These are phyloP conservation scores for Tilletia walkeri DNA, from an alignment of 1,284 basidiomycete species.

Conservation along the genomic window DNA sequence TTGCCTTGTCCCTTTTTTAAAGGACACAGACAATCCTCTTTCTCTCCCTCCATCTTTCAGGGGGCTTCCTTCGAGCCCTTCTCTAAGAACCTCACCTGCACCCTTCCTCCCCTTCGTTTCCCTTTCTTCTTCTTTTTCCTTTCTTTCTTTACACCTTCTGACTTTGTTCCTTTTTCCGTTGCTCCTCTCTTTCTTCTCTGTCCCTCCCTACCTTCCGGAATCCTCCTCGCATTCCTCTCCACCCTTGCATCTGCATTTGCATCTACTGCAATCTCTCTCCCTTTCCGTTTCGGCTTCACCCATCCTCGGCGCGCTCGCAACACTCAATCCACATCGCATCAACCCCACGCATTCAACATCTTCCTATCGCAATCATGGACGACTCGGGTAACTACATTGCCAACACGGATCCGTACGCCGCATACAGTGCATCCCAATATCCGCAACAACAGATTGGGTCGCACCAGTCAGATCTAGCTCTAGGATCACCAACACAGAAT, in stretches of 20 bases:
- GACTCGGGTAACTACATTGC: constrained; percentile 8
- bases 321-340: neutral
- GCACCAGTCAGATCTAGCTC: constrained; percentile 28
- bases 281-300: constrained; percentile 8
- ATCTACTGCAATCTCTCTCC: neutral
- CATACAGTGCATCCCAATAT: neutral
- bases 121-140: constrained; percentile 1
- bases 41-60: neutral
- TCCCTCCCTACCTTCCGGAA: constrained; percentile 16
- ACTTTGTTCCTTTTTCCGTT: constrained; percentile 5
- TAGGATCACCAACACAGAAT: constrained; percentile 27
- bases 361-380: constrained; percentile 1
- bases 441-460: constrained; percentile 1
- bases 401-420: constrained; percentile 8
- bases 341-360: neutral
- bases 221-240: constrained; percentile 12
- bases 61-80: no score
- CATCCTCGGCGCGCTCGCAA: neutral
- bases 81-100: neutral
- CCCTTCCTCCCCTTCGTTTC: neutral
- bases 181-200: constrained; percentile 9
- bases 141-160: constrained; percentile 16
- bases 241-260: constrained; percentile 14
- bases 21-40: neutral
- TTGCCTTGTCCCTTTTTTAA: neutral